Base-by-base conservation (phyloP, 768 basidiomycete species). In the Clitopilus passeckerianus region DNA sequence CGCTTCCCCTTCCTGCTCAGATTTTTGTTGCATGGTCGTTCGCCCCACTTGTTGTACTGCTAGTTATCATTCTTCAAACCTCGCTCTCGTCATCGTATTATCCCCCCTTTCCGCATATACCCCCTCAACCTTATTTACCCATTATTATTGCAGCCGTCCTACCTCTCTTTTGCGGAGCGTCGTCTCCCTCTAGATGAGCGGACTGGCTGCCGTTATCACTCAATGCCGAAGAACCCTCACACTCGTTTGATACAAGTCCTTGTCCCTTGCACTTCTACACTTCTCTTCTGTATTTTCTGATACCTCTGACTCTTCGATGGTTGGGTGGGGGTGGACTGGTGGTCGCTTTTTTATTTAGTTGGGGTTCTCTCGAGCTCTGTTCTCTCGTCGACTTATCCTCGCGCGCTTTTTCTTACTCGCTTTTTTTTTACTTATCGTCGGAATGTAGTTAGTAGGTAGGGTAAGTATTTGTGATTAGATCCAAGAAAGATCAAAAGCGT, bases 61-160 rank as follows among this genome's bases (percentile, higher is more conserved):
- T 55, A 18, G 18, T 34, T 34, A 10, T 34, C 54, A 6, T n/a
- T 30, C 23, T n/a, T 55, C 54, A 6, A 33, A 3, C 27, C 54
- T 33, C 54, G 27, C 22, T 15, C 10, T 22, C 54, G 27, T 33
- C 33, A 10, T 16, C 56, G 15, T 44, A 57, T 37, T 41, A 56
- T 41, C 34, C 4, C 55, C 34, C 34, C 55, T 16, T 35, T 34
- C 35, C 34, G n/a, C 56, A 22, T 34, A 23, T 44, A 41, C 34
- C 56, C 56, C 34, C 56, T 27, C 34, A 57, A 37, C 56, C 56
- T 16, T 57, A 23, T 56, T 35, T 43, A 35, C 56, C 37, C 30
- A 57, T 55, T 34, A 37, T 56, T 56, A 56, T 22, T 41, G 37
- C 54, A 18, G 35, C 35, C 35, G 30, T 37, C 16, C 20, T 23